These are phyloP conservation scores for Globisporangium radiosum DNA, from an alignment of 352 stramenopile species.

Conservation along the genomic window DNA sequence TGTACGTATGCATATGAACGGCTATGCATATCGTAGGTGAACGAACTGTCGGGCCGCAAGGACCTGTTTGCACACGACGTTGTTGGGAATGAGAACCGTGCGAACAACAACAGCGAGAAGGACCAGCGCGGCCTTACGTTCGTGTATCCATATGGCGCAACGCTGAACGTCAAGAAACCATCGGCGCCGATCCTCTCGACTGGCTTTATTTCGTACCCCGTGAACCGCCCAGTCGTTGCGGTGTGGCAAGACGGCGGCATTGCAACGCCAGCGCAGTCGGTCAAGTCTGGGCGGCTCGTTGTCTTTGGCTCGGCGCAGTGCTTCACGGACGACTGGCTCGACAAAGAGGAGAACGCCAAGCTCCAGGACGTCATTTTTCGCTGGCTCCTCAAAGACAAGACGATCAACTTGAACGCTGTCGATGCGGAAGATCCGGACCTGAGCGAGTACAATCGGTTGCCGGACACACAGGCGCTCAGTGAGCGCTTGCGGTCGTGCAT, in stretches of 20 bases:
- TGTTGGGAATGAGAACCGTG: slow-evolving; percentile 26
- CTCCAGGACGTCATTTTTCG: slow-evolving; percentile 91
- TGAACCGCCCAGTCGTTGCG: slow-evolving; percentile 91
- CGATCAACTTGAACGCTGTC: slow-evolving; percentile 55
- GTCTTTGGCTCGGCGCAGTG: slow-evolving; percentile 91
- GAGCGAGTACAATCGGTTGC: slow-evolving; percentile 86
- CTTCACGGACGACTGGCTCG: slow-evolving; percentile 93
- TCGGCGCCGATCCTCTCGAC: slow-evolving; percentile 82
- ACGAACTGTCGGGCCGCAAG: slow-evolving; percentile 63
- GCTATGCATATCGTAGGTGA: slow-evolving; percentile 20
- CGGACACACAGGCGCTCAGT: slow-evolving; percentile 91
- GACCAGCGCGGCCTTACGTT: slow-evolving; percentile 89
- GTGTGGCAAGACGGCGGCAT: slow-evolving; percentile 83
- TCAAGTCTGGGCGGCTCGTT: slow-evolving; percentile 62
- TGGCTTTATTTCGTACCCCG: slow-evolving; percentile 93
- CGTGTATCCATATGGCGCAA: slow-evolving; percentile 93
- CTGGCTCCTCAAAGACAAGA: slow-evolving; percentile 88
- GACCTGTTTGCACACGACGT: slow-evolving; percentile 33
- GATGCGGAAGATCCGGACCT: slow-evolving; percentile 82
- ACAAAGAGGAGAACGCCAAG: slow-evolving; percentile 93
- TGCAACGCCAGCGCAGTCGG: slow-evolving; percentile 41
- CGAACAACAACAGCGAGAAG: slow-evolving; percentile 46
- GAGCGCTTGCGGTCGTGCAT: slow-evolving; percentile 92
- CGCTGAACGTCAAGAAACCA: slow-evolving; percentile 90
- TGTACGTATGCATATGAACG: background rate